These are phyloP conservation scores for Tylopilus sp. DNA, from an alignment of 768 basidiomycete species.

Conservation along the genomic window DNA sequence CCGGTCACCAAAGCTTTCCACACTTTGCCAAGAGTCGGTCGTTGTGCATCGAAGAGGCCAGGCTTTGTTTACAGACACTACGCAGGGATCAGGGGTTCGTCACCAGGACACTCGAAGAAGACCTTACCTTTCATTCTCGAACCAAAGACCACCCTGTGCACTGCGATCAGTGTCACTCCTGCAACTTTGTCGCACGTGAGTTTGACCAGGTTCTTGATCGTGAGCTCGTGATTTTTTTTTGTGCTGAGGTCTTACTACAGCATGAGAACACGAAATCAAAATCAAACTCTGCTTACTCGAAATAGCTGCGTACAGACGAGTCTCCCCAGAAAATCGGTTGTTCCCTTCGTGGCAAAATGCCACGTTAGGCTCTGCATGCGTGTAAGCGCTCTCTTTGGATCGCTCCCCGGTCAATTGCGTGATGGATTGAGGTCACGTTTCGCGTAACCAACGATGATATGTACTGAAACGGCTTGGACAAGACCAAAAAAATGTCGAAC, in stretches of 20 bases:
- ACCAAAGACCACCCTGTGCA: not conserved
- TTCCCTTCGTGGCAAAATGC: not conserved
- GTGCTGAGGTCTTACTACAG: not conserved
- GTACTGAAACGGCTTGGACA: not conserved
- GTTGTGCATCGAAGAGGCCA: not conserved
- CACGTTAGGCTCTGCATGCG: not conserved
- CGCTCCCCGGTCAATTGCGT: too few species aligned
- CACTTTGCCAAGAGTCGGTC: not conserved
- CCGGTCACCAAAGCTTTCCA: constrained; percentile 1
- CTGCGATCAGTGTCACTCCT: not conserved
- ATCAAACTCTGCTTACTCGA: not conserved
- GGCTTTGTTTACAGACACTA: not conserved
- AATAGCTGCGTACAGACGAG: not conserved
- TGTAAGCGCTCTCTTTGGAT: too few species aligned
- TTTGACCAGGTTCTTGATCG: not conserved
- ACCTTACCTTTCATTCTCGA: not conserved
- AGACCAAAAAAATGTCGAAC: too few species aligned
- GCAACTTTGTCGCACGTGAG: not conserved
- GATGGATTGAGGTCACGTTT: not conserved
- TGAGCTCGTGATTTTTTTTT: not conserved
- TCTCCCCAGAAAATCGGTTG: not conserved
- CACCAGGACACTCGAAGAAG: not conserved
- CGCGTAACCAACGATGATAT: not conserved
- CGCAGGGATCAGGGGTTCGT: not conserved
- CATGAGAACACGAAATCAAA: not conserved